A percentile compares a stretch with the other conserved stretches of the same genome.
These are phyloP conservation scores for Acanthamoeba royreba DNA, from an alignment of 208 protist species.

Conservation along the genomic window DNA sequence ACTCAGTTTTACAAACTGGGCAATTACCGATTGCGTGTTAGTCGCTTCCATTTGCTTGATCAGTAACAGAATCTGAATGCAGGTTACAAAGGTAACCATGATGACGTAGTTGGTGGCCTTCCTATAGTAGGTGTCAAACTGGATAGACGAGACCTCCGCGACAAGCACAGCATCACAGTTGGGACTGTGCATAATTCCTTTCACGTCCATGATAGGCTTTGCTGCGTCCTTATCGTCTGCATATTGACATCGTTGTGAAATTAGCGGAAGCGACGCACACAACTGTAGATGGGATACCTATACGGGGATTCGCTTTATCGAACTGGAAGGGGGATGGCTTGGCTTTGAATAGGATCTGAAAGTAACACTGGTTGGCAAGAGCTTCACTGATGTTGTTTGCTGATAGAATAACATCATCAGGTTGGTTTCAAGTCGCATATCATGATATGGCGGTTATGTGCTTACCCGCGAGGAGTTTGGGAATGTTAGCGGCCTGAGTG, in stretches of 20 bases:
- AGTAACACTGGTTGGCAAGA: background rate
- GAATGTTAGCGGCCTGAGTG: background rate
- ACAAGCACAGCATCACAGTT: slow-evolving; percentile 14
- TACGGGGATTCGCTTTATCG: background rate
- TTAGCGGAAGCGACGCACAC: too few species aligned
- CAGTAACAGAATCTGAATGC: slow-evolving; percentile 31
- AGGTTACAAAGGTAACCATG: slow-evolving; percentile 11
- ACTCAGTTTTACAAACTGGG: background rate
- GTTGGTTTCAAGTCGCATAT: too few species aligned
- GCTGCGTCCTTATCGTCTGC: background rate
- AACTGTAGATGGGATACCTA: too few species aligned
- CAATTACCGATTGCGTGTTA: slow-evolving; percentile 1
- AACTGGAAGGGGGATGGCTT: background rate
- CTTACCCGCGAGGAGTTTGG: background rate
- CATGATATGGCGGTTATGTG: too few species aligned
- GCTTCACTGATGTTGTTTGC: background rate
- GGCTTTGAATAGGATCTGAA: slow-evolving; percentile 16
- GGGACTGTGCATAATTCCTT: slow-evolving; percentile 31
- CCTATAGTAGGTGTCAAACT: slow-evolving; percentile 30
- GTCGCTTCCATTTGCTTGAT: slow-evolving; percentile 37
- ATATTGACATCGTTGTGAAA: too few species aligned
- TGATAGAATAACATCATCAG: too few species aligned
- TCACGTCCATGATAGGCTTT: slow-evolving; percentile 37
- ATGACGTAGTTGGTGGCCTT: slow-evolving; percentile 46
- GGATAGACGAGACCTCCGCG: background rate